Conservation (phyloP, 2,329 filamentous ascomycete species). For the Ascochyta fabae region DNA sequence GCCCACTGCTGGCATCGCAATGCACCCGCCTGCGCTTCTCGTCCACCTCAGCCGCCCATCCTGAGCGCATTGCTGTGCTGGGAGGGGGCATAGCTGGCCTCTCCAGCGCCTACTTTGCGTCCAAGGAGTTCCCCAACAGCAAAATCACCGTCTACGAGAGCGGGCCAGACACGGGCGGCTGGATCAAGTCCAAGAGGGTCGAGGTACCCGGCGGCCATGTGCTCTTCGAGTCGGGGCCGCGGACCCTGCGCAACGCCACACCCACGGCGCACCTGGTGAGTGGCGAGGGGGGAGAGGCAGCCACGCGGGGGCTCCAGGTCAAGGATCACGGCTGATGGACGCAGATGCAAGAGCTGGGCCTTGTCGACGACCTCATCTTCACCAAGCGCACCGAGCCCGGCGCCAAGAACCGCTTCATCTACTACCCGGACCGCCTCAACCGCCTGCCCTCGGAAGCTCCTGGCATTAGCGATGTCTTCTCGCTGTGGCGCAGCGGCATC, state of each 20-base stretch:
- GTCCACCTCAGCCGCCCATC: constrained; percentile 33
- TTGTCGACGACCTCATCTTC: constrained; percentile 63
- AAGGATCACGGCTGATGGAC: constrained; percentile 12
- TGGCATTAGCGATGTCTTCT: constrained; percentile 39
- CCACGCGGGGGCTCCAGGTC: too few species aligned
- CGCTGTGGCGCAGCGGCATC: constrained; percentile 60
- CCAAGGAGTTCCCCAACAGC: constrained; percentile 68
- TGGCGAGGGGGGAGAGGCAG: not conserved
- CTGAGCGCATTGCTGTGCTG: constrained; percentile 56
- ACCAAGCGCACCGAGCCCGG: constrained; percentile 59
- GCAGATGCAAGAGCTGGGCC: constrained; percentile 64
- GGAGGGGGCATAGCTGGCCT: constrained; percentile 61
- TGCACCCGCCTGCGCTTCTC: constrained; percentile 21
- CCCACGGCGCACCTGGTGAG: constrained; percentile 75
- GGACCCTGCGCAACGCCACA: constrained; percentile 74
- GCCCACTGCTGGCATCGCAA: constrained; percentile 28
- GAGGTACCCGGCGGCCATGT: constrained; percentile 68
- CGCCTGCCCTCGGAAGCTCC: constrained; percentile 36
- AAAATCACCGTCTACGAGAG: constrained; percentile 85
- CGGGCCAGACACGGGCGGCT: constrained; percentile 75
- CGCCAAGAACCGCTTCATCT: constrained; percentile 76
- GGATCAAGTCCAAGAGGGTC: constrained; percentile 74
- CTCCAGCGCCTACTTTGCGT: constrained; percentile 70
- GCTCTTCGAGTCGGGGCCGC: constrained; percentile 82
- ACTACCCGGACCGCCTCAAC: constrained; percentile 85